phyloP scores from a whole-genome alignment of 352 stramenopile genomes.

The Sclerospora graminicola region DNA sequence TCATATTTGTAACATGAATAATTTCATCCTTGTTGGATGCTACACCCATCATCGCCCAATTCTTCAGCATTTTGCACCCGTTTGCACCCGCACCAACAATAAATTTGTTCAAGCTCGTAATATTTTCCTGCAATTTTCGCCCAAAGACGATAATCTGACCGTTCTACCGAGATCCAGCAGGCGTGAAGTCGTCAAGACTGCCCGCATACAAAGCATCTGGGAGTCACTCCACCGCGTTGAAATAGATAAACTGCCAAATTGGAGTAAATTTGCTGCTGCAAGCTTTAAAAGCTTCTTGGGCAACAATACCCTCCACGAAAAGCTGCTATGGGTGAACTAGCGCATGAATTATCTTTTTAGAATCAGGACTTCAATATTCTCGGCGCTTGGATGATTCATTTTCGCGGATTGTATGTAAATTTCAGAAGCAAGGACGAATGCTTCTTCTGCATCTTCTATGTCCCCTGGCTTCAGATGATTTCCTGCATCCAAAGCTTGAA shows the following conservation, averaged over 20 bases:
- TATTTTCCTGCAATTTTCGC: slow-evolving; percentile 57
- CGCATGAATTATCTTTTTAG: slow-evolving; percentile 60
- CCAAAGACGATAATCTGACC: slow-evolving; percentile 89
- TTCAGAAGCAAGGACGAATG: slow-evolving; percentile 69
- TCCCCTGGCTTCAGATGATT: slow-evolving; percentile 85
- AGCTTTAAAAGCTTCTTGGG: slow-evolving; percentile 97
- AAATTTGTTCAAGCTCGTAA: slow-evolving; percentile 90
- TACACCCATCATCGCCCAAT: slow-evolving; percentile 99
- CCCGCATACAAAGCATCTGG: slow-evolving; percentile 69
- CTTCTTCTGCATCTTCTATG: slow-evolving; percentile 67
- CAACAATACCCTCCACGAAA: slow-evolving; percentile 96
- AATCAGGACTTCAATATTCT: slow-evolving; percentile 52
- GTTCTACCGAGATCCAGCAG: slow-evolving; percentile 85
- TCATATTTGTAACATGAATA: slow-evolving; percentile 98
- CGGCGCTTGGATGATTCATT: slow-evolving; percentile 50
- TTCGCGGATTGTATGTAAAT: slow-evolving; percentile 66
- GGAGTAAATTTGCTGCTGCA: slow-evolving; percentile 98
- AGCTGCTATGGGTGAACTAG: slow-evolving; percentile 95
- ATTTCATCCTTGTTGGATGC: slow-evolving; percentile 70
- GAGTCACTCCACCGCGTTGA: slow-evolving; percentile 95
- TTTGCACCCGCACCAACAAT: slow-evolving; percentile 98
- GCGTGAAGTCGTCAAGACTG: slow-evolving; percentile 42
- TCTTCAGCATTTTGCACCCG: slow-evolving; percentile 99
- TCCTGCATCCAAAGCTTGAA: slow-evolving; percentile 78
- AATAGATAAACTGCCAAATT: slow-evolving; percentile 99